Conservation (phyloP, 2,329 filamentous ascomycete genomes). For the Ophiocordyceps camponoti-rufipedis region DNA sequence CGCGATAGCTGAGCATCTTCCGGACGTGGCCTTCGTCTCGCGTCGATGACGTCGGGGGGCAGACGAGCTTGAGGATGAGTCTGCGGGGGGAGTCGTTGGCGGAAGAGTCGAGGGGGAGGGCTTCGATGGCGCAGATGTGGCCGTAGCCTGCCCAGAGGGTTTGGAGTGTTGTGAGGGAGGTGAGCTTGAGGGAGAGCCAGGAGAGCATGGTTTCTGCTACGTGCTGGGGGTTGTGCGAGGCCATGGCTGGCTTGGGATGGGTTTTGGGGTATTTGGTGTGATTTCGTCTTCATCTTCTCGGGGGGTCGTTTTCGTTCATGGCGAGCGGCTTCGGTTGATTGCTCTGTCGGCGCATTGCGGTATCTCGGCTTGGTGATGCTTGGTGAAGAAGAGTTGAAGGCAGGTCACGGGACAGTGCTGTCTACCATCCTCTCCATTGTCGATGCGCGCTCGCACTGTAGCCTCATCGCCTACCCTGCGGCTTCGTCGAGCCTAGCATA, state of each 20-base stretch:
- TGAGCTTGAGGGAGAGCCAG: constrained; percentile 19
- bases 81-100: constrained; percentile 9
- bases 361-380: too few relatives aligned
- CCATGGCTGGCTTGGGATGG: not conserved
- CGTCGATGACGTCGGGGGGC: constrained; percentile 22
- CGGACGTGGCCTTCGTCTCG: constrained; percentile 42
- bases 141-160: constrained; percentile 33
- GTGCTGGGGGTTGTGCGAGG: constrained; percentile 3
- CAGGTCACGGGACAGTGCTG: not conserved
- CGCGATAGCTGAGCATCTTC: constrained; percentile 48
- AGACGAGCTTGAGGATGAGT: constrained; percentile 42
- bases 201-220: constrained; percentile 22
- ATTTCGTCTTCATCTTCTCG: too few relatives aligned
- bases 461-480: not conserved
- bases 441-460: not conserved
- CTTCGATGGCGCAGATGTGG: constrained; percentile 35
- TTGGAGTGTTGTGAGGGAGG: constrained; percentile 20
- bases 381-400: too few relatives aligned
- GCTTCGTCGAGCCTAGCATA: not conserved
- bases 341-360: too few relatives aligned
- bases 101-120: constrained; percentile 10
- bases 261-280: too few relatives aligned
- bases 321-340: too few relatives aligned
- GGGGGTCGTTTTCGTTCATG: too few relatives aligned
- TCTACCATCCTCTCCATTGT: not conserved